phyloP scores from a whole-genome alignment of 495 filamentous ascomycete genomes.

The Parathielavia appendiculata region DNA sequence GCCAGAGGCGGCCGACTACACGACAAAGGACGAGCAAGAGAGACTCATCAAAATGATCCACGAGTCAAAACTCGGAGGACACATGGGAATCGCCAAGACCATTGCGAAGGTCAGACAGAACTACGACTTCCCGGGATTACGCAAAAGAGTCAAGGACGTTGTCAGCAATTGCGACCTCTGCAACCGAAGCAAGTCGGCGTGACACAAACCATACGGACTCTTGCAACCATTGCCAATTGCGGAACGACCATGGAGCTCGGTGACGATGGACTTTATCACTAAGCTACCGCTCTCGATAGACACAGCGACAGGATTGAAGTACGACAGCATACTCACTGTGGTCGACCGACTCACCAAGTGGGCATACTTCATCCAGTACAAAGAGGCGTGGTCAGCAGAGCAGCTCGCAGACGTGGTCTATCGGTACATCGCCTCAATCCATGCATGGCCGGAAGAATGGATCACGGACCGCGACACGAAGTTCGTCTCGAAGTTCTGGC shows the following conservation, averaged over 20 bases:
- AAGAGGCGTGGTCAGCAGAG: no score
- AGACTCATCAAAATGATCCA: no score
- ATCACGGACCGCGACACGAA: not conserved
- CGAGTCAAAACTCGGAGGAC: no score
- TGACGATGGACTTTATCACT: slow-evolving; percentile 5
- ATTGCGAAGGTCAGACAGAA: not conserved
- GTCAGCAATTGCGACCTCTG: not conserved
- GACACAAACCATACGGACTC: not conserved
- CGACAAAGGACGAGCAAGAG: no score
- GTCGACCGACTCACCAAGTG: not conserved
- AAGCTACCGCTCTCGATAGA: slow-evolving; percentile 6
- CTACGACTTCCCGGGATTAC: not conserved
- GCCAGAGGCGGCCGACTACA: no score
- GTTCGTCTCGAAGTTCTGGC: not conserved
- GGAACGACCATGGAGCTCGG: not conserved
- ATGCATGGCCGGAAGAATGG: not conserved
- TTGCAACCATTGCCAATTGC: not conserved
- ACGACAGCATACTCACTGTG: slow-evolving; percentile 13
- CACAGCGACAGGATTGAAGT: slow-evolving; percentile 9
- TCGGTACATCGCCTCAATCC: not conserved
- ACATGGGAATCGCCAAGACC: slow-evolving; percentile 1
- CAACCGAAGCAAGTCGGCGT: not conserved
- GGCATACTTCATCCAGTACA: no score
- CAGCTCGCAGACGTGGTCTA: not conserved
- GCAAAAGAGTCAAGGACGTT: not conserved